These are phyloP conservation scores for Populus nigra DNA, from an alignment of 345 rosid genomes.

Conservation along the genomic window DNA sequence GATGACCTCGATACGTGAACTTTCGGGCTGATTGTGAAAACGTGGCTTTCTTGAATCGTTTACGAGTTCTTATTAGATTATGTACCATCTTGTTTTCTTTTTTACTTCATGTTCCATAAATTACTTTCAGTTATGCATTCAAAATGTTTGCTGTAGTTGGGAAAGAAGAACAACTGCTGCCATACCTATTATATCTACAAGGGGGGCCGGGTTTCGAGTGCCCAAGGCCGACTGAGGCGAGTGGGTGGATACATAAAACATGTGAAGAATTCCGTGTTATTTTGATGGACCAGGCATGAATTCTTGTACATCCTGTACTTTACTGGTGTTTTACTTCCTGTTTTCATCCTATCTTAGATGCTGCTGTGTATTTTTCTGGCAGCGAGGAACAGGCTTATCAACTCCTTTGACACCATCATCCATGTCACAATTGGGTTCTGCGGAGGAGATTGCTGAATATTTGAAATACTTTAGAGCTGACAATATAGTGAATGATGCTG, in stretches of 20 bases:
- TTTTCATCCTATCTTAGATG: background rate
- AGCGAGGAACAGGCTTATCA: slow-evolving; percentile 97
- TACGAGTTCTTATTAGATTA: background rate
- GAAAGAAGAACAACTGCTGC: slow-evolving; percentile 70
- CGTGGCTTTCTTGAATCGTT: background rate
- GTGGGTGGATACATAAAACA: slow-evolving; percentile 82
- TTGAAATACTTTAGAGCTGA: slow-evolving; percentile 79
- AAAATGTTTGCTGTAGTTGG: slow-evolving; percentile 47
- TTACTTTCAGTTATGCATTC: background rate
- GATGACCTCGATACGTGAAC: too few species aligned
- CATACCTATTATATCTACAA: slow-evolving; percentile 73
- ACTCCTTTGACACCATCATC: slow-evolving; percentile 80
- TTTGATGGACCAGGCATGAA: slow-evolving; percentile 82
- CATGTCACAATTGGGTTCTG: slow-evolving; percentile 72
- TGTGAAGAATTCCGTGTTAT: slow-evolving; percentile 88
- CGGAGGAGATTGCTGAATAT: slow-evolving; percentile 56
- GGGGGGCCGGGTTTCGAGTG: slow-evolving; percentile 98
- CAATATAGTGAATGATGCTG: slow-evolving; percentile 85
- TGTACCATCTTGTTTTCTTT: background rate
- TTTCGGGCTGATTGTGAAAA: too few species aligned
- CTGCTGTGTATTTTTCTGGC: slow-evolving; percentile 28
- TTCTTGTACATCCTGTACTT: slow-evolving; percentile 5
- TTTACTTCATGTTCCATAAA: background rate
- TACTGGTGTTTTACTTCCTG: background rate
- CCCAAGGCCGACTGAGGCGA: slow-evolving; percentile 73